Conservation (phyloP, 228 moss, liverwort and hornwort genomes). For the Sphagnum fallax region DNA sequence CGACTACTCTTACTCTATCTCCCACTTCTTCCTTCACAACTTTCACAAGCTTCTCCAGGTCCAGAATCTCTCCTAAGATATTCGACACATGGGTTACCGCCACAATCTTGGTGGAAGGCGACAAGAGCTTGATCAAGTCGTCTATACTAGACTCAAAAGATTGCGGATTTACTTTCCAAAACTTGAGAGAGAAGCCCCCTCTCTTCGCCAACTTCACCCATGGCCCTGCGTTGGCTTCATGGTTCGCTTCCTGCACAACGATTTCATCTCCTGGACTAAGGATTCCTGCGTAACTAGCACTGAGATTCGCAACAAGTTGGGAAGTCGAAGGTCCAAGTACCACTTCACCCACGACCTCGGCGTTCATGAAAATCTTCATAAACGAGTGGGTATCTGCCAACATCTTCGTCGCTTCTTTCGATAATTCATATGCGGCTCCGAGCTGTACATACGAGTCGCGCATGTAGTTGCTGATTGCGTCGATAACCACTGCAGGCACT, state of each 20-base stretch:
- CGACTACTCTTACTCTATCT: constrained; percentile 23
- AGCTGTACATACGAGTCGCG: constrained; percentile 24
- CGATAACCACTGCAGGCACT: constrained; percentile 39
- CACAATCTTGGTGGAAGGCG: constrained; percentile 36
- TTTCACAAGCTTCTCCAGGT: constrained; percentile 31
- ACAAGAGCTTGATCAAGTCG: constrained; percentile 21
- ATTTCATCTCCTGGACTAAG: constrained; percentile 36
- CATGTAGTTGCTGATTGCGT: constrained; percentile 46
- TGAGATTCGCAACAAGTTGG: constrained; percentile 27
- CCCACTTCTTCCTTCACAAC: constrained; percentile 33
- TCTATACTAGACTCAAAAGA: constrained; percentile 35
- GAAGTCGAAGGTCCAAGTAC: constrained; percentile 37
- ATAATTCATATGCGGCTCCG: constrained; percentile 36
- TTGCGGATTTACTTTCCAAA: constrained; percentile 35
- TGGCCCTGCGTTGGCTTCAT: constrained; percentile 37
- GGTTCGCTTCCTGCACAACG: constrained; percentile 44
- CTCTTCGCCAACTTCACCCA: constrained; percentile 43
- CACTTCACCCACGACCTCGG: constrained; percentile 41
- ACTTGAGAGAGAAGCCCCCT: constrained; percentile 24
- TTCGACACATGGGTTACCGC: constrained; percentile 46
- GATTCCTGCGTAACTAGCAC: constrained; percentile 22
- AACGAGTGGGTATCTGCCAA: constrained; percentile 30
- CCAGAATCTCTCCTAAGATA: constrained; percentile 34
- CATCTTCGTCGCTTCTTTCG: constrained; percentile 29
- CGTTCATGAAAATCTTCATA: constrained; percentile 51